Percentiles rank a stretch among this genome's conserved stretches.
Evolutionary conservation across 2,329 filamentous ascomycete genomes (phyloP).

Genomic region (Elsinoe arachidis): DNA sequence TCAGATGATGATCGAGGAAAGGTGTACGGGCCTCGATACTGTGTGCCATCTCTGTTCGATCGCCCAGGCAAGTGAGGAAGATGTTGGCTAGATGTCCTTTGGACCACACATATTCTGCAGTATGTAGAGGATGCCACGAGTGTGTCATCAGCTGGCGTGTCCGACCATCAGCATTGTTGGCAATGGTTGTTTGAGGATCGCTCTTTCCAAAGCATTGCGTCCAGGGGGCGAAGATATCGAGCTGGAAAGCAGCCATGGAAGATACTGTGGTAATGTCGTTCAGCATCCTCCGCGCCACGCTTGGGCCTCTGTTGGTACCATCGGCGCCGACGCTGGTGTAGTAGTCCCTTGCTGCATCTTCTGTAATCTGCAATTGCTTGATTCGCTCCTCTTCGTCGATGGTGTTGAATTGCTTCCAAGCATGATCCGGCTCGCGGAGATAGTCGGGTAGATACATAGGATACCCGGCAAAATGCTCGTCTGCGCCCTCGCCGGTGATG

Average conservation of each 20-base stretch:
- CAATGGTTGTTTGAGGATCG: conserved; percentile 29
- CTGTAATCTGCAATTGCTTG: conserved; percentile 19
- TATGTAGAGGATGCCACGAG: conserved; percentile 36
- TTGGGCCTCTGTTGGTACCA: conserved; percentile 21
- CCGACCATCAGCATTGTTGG: conserved; percentile 26
- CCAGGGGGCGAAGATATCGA: conserved; percentile 30
- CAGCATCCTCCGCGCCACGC: conserved; percentile 29
- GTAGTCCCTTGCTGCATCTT: conserved; percentile 21
- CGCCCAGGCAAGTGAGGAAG: conserved; percentile 36
- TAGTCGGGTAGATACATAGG: conserved; percentile 38
- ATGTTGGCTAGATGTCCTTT: conserved; percentile 32
- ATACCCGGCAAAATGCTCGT: conserved; percentile 50
- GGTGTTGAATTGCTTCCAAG: conserved; percentile 19
- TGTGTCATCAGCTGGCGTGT: conserved; percentile 24
- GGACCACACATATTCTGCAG: conserved; percentile 31
- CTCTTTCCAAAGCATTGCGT: conserved; percentile 23
- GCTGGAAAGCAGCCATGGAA: conserved; percentile 29
- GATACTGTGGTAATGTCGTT: conserved; percentile 32
- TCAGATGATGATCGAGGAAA: conserved; percentile 34
- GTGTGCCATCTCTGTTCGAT: conserved; percentile 39
- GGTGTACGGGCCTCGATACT: conserved; percentile 34
- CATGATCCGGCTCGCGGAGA: conserved; percentile 41
- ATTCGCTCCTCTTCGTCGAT: conserved; percentile 21
- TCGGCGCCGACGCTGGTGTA: conserved; percentile 25
- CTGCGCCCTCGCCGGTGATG: conserved; percentile 38